phyloP scores from a whole-genome alignment of 208 protist genomes.

The Acanthamoeba culbertsoni region DNA sequence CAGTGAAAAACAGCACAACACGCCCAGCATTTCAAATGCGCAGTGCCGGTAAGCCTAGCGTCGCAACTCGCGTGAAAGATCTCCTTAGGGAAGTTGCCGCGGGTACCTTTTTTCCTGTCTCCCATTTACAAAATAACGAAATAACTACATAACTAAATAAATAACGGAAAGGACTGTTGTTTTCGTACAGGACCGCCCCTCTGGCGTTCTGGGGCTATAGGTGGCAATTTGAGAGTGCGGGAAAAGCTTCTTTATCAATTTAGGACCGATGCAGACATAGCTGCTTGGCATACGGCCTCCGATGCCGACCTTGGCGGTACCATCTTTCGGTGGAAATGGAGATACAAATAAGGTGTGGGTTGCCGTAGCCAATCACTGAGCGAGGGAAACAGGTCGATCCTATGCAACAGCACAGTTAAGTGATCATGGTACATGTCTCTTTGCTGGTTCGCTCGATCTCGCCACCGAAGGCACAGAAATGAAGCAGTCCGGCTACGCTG shows the following conservation, averaged over 20 bases:
- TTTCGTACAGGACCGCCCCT: neutral
- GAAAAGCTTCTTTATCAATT: neutral
- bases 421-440: neutral
- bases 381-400: neutral
- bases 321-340: neutral
- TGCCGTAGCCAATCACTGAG: neutral
- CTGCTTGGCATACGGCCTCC: neutral
- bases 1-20: neutral
- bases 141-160: no score
- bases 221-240: neutral
- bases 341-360: neutral
- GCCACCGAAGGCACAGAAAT: neutral
- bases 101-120: no score
- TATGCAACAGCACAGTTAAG: neutral
- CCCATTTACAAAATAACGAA: no score
- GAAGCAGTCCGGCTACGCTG: neutral
- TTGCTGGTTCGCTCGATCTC: neutral
- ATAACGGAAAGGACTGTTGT: no score
- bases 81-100: no score
- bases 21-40: no score
- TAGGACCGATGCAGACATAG: neutral
- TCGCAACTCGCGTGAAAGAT: no score
- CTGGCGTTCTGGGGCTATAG: neutral
- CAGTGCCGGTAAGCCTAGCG: no score
- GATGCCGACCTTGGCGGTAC: slow-evolving; percentile 16